A percentile compares a stretch with the other conserved stretches of the same genome.
These are phyloP conservation scores for Juglanconis sp. DNA, from an alignment of 2,329 filamentous ascomycete species.

Conservation along the genomic window DNA sequence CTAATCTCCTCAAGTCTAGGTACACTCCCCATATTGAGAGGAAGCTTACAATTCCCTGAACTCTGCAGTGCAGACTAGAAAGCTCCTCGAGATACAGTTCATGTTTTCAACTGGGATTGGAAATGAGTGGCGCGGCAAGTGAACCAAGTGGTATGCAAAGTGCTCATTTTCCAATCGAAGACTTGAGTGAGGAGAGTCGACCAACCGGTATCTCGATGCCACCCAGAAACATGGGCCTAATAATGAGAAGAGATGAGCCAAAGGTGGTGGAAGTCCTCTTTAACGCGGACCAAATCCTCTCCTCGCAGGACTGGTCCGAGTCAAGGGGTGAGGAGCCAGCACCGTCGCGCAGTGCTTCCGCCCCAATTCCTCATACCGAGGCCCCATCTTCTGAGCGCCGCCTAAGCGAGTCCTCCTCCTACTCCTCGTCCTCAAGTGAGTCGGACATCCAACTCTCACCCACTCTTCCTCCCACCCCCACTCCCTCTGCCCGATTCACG, in stretches of 20 bases:
- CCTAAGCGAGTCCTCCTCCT: background rate
- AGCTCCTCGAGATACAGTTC: background rate
- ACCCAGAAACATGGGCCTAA: background rate
- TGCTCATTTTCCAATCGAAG: background rate
- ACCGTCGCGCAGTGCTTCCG: background rate
- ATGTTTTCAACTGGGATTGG: background rate
- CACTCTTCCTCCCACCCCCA: background rate
- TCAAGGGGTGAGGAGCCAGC: background rate
- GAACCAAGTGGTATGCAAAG: background rate
- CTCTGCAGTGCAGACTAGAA: background rate
- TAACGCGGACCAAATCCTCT: background rate
- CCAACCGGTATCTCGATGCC: too few species aligned
- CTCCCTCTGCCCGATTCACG: background rate
- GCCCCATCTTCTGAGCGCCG: background rate
- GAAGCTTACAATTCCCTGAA: background rate
- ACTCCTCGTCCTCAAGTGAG: background rate
- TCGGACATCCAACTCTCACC: background rate
- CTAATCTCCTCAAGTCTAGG: background rate
- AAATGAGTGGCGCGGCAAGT: background rate
- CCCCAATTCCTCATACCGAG: background rate
- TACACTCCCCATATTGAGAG: background rate
- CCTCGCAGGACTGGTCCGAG: background rate
- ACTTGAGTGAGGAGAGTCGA: background rate
- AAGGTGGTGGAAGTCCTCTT: background rate
- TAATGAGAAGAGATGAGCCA: background rate